A percentile compares a stretch with the other conserved stretches of the same genome.
phyloP scores from a whole-genome alignment of 164 flowering plant genomes.

The Vitis cinerea region DNA sequence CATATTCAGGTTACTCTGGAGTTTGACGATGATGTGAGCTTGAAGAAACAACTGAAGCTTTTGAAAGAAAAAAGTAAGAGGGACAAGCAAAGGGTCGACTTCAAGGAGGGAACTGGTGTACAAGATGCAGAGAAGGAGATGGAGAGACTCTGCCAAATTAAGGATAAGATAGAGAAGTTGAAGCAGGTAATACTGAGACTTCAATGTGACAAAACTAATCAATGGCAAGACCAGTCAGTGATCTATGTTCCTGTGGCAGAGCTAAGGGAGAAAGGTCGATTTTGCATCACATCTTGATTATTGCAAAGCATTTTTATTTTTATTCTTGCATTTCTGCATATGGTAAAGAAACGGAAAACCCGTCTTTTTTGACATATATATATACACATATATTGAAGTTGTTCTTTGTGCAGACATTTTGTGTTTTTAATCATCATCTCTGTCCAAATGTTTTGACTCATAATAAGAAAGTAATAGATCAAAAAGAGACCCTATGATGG shows the following conservation, averaged over 20 bases:
- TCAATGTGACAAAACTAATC: conserved; percentile 16
- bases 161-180: conserved; percentile 43
- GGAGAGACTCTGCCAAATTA: conserved; percentile 67
- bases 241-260: conserved; percentile 75
- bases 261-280: conserved; percentile 57
- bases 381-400: background rate
- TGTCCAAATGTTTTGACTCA: too few species aligned
- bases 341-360: background rate
- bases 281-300: background rate
- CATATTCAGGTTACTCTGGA: conserved; percentile 34
- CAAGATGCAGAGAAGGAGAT: conserved; percentile 49
- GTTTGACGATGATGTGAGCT: conserved; percentile 44
- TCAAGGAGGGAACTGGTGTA: conserved; percentile 9
- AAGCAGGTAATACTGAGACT: conserved; percentile 35
- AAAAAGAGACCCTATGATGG: too few species aligned
- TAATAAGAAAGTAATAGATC: too few species aligned
- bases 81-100: conserved; percentile 20
- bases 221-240: conserved; percentile 24
- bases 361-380: too few species aligned
- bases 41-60: conserved; percentile 42
- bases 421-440: background rate
- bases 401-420: background rate
- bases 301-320: background rate
- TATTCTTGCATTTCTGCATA: background rate
- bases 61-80: conserved; percentile 24